These are phyloP conservation scores for Rhizoctonia solani DNA, from an alignment of 1,284 basidiomycete genomes.

Conservation along the genomic window DNA sequence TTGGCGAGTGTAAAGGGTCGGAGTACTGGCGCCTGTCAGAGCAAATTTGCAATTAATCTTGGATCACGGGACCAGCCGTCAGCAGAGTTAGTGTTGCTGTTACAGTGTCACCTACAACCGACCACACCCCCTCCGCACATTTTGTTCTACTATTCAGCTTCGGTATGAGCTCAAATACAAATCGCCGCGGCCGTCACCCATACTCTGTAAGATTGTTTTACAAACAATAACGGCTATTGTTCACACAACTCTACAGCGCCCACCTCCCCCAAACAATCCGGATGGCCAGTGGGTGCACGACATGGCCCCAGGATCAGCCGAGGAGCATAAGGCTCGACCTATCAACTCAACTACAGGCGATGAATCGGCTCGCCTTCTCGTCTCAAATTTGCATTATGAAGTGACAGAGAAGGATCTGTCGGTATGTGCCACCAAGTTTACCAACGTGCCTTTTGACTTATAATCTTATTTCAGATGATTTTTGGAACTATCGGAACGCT, in stretches of 20 bases:
- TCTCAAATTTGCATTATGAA: conserved; percentile 93
- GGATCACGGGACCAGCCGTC: not conserved
- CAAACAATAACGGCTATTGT: not conserved
- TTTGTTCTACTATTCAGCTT: not conserved
- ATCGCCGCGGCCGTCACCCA: conserved; percentile 29
- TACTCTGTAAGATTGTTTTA: conserved; percentile 24
- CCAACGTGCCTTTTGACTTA: conserved; percentile 35
- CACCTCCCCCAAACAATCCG: conserved; percentile 34
- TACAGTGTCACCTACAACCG: no score
- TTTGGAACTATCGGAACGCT: conserved; percentile 93
- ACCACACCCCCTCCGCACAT: no score
- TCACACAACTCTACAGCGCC: conserved; percentile 22
- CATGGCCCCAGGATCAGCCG: conserved; percentile 56
- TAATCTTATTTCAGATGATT: conserved; percentile 63
- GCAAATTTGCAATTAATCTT: not conserved
- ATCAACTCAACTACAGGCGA: conserved; percentile 42
- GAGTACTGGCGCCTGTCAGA: no score
- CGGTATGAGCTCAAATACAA: conserved; percentile 14
- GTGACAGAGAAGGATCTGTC: conserved; percentile 85
- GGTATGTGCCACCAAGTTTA: conserved; percentile 55
- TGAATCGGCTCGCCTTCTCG: conserved; percentile 64
- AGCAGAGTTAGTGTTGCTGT: no score
- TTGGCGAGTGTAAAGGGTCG: no score
- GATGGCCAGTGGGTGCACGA: conserved; percentile 75
- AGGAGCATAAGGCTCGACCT: conserved; percentile 42